Base-by-base conservation (phyloP, 1,284 basidiomycete species). In the Ceratobasidium sp. region DNA sequence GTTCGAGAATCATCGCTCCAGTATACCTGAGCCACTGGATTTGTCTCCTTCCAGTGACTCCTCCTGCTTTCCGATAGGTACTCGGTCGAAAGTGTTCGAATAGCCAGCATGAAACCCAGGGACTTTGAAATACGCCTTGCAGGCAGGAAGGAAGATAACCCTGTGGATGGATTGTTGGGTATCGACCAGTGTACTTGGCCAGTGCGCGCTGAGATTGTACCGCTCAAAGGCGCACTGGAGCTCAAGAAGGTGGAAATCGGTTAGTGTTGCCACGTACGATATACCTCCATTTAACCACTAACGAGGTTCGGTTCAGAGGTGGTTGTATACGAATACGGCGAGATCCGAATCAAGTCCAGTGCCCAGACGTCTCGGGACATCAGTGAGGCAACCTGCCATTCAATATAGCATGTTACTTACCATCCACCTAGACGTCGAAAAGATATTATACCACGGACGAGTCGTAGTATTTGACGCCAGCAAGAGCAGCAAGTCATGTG, bases 181-280 rank as follows among this genome's bases (percentile, higher is more conserved):
- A 73, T 73, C 49, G 70, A 73, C 22, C 11, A 61, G n/a, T 73
- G 70, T 34, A 73, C 70, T 49, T 73, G 70, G 70, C 70, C 70
- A 40, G 70, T 73, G 52, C 56, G 70, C 40, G 70, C 70, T 40
- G 70, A 73, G 57, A 73, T 73, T 52, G 57, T 73, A 11, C 70
- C 70, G 25, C 57, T 62, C 40, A 73, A 73, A 51, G 70, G 57
- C 34, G 70, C 70, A 25, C 54, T 73, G 13, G 70, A 73, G 57
- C 44, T 73, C 54, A 73, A 73, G 49, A 73, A 62, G 34, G 70
- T 73, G 57, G 70, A 73, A 37, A 62, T 73, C n/a, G 70, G 70
- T 73, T 11, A 61, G 70, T 62, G 25, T 7, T n/a, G 7, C 34
- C 9, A 11, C 13, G 9, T 40, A 56, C 49, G 5, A 22, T 11